phyloP scores from a whole-genome alignment of 2,329 filamentous ascomycete genomes.

The Aspergillus sp. region DNA sequence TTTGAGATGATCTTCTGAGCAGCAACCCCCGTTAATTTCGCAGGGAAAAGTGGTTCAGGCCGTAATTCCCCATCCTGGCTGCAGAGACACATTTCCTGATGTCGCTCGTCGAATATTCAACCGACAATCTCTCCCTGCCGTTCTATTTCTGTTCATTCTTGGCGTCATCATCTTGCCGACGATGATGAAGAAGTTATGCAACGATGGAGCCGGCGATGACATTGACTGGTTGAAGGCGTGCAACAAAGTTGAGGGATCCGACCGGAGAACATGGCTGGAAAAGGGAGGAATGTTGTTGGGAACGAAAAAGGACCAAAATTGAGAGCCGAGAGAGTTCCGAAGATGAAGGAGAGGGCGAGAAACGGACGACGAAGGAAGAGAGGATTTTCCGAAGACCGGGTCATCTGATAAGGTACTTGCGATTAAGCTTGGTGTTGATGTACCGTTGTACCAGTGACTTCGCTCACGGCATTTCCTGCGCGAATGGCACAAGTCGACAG shows the following conservation, averaged over 20 bases:
- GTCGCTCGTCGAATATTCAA: neutral
- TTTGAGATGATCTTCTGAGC: neutral
- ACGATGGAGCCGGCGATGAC: neutral
- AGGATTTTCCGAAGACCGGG: neutral
- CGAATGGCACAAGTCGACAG: neutral
- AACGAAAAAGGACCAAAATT: neutral
- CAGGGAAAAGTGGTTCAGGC: neutral
- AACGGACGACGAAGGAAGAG: neutral
- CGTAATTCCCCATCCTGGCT: neutral
- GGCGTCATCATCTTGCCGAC: neutral
- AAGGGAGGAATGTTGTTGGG: neutral
- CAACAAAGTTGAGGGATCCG: neutral
- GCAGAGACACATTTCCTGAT: neutral
- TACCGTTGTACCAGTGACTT: neutral
- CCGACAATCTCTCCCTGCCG: neutral
- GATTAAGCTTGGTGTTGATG: no score
- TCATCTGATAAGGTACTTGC: conserved; percentile 6
- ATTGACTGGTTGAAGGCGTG: neutral
- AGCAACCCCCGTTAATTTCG: neutral
- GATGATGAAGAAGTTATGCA: neutral
- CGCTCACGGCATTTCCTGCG: neutral
- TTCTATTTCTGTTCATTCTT: neutral
- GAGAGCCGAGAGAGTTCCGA: neutral
- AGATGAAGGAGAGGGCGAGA: neutral
- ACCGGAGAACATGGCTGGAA: neutral